These are phyloP conservation scores for Blumeria graminis DNA, from an alignment of 2,329 filamentous ascomycete species.

Conservation along the genomic window DNA sequence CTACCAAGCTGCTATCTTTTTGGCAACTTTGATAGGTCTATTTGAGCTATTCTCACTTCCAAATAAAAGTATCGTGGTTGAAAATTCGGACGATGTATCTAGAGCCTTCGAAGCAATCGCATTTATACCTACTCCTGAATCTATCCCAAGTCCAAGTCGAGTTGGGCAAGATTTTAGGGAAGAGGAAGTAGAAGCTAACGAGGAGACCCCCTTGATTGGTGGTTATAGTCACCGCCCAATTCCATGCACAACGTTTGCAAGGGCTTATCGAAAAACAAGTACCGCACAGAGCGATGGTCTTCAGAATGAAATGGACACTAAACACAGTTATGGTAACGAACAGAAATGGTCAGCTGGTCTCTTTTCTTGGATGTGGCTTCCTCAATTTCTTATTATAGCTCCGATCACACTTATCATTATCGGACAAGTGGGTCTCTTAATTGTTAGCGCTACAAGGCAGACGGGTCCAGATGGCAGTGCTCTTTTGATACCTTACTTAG, in stretches of 20 bases:
- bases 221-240: slow-evolving; percentile 23
- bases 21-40: slow-evolving; percentile 51
- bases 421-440: slow-evolving; percentile 49
- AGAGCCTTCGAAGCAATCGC: slow-evolving; percentile 19
- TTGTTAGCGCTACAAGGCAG: slow-evolving; percentile 50
- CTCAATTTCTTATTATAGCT: slow-evolving; percentile 61
- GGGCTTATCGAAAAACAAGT: slow-evolving; percentile 20
- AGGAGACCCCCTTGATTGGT: slow-evolving; percentile 29
- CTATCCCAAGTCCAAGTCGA: slow-evolving; percentile 17
- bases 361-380: slow-evolving; percentile 64
- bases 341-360: slow-evolving; percentile 66
- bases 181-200: slow-evolving; percentile 15
- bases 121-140: slow-evolving; percentile 14
- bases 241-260: slow-evolving; percentile 30
- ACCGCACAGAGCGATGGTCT: slow-evolving; percentile 9
- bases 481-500: slow-evolving; percentile 45
- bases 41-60: slow-evolving; percentile 59
- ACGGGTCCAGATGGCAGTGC: slow-evolving; percentile 66
- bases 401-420: slow-evolving; percentile 57
- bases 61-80: slow-evolving; percentile 44
- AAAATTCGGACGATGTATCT: slow-evolving; percentile 27
- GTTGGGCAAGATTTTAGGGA: slow-evolving; percentile 11
- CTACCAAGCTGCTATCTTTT: slow-evolving; percentile 50
- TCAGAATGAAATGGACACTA: slow-evolving; percentile 13
- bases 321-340: slow-evolving; percentile 38